These are phyloP conservation scores for Aphanomyces cochlioides DNA, from an alignment of 352 stramenopile genomes.

Conservation along the genomic window DNA sequence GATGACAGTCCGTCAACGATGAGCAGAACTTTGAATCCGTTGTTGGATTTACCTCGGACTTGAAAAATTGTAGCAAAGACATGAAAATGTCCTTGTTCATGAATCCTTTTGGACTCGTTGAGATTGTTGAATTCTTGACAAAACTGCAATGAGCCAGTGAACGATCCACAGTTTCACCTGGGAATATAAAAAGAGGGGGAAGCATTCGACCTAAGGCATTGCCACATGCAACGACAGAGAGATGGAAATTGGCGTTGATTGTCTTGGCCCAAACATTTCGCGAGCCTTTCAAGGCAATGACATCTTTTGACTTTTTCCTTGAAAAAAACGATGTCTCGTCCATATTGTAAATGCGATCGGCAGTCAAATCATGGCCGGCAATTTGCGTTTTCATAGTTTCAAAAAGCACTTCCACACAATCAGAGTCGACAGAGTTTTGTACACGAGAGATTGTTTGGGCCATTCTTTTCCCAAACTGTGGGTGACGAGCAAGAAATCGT, in stretches of 20 bases:
- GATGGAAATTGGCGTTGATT: constrained; percentile 32
- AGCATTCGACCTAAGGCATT: constrained; percentile 31
- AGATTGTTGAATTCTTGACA: constrained; percentile 14
- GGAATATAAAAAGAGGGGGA: constrained; percentile 30
- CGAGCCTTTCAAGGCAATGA: constrained; percentile 34
- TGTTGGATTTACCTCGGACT: not conserved
- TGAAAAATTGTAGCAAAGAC: not conserved
- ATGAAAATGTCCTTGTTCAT: constrained; percentile 18
- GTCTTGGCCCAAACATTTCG: constrained; percentile 34
- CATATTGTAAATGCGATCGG: constrained; percentile 34
- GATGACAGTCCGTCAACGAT: constrained; percentile 10
- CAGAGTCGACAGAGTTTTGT: constrained; percentile 27
- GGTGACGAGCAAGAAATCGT: constrained; percentile 31
- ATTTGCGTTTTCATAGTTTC: constrained; percentile 22
- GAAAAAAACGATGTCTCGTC: constrained; percentile 36
- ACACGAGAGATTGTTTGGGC: constrained; percentile 30
- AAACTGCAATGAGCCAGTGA: not conserved
- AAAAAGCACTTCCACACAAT: constrained; percentile 29
- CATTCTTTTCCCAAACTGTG: constrained; percentile 5
- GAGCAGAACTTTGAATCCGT: not conserved
- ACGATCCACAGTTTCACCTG: constrained; percentile 22
- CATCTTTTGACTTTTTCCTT: constrained; percentile 18
- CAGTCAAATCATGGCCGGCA: constrained; percentile 24
- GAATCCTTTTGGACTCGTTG: constrained; percentile 31
- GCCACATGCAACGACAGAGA: constrained; percentile 34